Conservation (phyloP, 768 basidiomycete species). For the Boletus speciosus region DNA sequence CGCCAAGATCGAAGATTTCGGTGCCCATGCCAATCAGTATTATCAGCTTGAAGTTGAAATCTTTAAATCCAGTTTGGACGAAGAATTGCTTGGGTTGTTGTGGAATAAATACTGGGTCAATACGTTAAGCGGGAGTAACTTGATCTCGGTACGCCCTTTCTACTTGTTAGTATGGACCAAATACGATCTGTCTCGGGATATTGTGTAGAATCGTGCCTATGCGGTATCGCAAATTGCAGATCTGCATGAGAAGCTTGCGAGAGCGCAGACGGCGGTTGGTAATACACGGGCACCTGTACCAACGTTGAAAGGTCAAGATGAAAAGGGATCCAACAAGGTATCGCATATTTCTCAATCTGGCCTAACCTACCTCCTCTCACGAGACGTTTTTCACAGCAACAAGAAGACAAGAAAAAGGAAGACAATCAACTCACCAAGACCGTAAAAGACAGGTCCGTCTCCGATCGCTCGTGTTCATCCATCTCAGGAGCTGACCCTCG, state of each 20-base stretch:
- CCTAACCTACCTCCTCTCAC: neutral
- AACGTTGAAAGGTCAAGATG: slow-evolving; percentile 49
- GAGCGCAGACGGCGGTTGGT: slow-evolving; percentile 57
- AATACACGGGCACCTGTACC: slow-evolving; percentile 59
- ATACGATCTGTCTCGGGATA: neutral
- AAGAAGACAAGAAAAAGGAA: slow-evolving; percentile 79
- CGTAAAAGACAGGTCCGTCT: slow-evolving; percentile 80
- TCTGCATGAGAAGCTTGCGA: slow-evolving; percentile 83
- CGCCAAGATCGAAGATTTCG: slow-evolving; percentile 98
- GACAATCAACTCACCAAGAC: slow-evolving; percentile 84
- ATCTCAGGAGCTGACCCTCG: neutral
- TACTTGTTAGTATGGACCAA: neutral
- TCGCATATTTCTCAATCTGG: neutral
- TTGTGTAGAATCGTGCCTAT: slow-evolving; percentile 82
- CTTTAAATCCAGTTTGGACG: slow-evolving; percentile 90
- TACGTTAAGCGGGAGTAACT: slow-evolving; percentile 87
- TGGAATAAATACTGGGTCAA: slow-evolving; percentile 99
- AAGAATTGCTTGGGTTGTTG: slow-evolving; percentile 79
- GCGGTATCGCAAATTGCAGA: slow-evolving; percentile 89
- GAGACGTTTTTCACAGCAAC: slow-evolving; percentile 15
- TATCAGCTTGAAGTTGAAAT: slow-evolving; percentile 93
- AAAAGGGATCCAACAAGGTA: slow-evolving; percentile 44
- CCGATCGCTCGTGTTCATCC: neutral
- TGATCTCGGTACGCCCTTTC: slow-evolving; percentile 70
- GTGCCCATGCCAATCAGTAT: slow-evolving; percentile 95